phyloP scores from a whole-genome alignment of 306 rosid genomes.

The Sphenostylis stenocarpa region DNA sequence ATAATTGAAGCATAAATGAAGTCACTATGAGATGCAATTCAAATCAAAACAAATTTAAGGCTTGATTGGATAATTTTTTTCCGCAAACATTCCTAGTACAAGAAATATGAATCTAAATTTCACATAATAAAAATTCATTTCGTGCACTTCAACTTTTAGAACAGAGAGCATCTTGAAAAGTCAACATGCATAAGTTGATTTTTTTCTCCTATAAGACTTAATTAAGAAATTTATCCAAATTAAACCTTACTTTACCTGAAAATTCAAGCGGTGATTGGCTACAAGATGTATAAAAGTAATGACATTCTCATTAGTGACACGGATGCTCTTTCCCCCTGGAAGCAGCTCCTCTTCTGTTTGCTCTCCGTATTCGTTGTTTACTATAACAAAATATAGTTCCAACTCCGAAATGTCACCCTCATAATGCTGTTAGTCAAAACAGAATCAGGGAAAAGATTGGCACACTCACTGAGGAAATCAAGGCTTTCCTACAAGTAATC shows the following conservation, averaged over 20 bases:
- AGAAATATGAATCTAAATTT: not conserved
- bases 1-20: not conserved
- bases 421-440: conserved; percentile 63
- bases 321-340: conserved; percentile 73
- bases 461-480: not conserved
- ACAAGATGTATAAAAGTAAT: conserved; percentile 96
- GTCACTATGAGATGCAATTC: conserved; percentile 13
- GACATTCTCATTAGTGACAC: conserved; percentile 84
- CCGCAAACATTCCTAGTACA: not conserved
- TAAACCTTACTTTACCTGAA: conserved; percentile 57
- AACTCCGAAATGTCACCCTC: conserved; percentile 75
- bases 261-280: conserved; percentile 96
- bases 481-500: conserved; percentile 2
- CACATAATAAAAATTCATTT: not conserved
- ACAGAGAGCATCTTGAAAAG: not conserved
- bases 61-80: not conserved
- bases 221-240: not conserved
- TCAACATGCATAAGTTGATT: not conserved
- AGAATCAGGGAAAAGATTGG: conserved; percentile 27
- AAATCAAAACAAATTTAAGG: conserved; percentile 4
- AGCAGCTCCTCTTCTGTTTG: conserved; percentile 95
- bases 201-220: not conserved
- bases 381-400: conserved; percentile 87
- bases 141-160: not conserved
- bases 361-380: conserved; percentile 97